phyloP scores from a whole-genome alignment of 179 eudicot genomes.

The Patellifolia procumbens region DNA sequence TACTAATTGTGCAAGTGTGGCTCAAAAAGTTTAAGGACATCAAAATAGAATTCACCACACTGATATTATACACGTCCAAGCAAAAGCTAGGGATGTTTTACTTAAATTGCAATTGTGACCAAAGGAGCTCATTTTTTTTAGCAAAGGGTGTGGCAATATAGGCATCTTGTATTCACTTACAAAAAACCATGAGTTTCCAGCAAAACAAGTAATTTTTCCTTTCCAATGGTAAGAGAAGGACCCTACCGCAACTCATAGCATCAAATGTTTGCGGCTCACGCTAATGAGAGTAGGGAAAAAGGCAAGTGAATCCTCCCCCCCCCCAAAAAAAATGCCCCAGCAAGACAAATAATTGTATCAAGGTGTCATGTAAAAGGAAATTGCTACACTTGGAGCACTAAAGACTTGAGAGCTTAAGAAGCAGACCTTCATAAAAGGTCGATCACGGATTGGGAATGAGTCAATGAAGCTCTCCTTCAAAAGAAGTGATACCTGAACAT shows the following conservation, averaged over 20 bases:
- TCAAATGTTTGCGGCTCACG: no score
- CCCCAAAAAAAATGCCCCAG: no score
- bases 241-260: no score
- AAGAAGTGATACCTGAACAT: slow-evolving; percentile 81
- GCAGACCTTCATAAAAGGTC: slow-evolving; percentile 90
- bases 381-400: background rate
- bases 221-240: no score
- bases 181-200: background rate
- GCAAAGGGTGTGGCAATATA: background rate
- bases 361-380: background rate
- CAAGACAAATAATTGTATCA: background rate
- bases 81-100: background rate
- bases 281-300: no score
- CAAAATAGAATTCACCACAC: background rate
- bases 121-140: background rate
- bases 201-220: no score
- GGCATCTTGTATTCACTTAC: background rate
- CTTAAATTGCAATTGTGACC: background rate
- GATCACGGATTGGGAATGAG: slow-evolving; percentile 77
- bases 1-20: background rate
- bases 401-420: slow-evolving; percentile 7
- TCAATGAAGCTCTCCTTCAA: slow-evolving; percentile 93
- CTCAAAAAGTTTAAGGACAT: background rate
- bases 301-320: no score
- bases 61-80: background rate